Conservation (phyloP, 2,329 filamentous ascomycete genomes). For the Aspergillus ochraceoroseus region DNA sequence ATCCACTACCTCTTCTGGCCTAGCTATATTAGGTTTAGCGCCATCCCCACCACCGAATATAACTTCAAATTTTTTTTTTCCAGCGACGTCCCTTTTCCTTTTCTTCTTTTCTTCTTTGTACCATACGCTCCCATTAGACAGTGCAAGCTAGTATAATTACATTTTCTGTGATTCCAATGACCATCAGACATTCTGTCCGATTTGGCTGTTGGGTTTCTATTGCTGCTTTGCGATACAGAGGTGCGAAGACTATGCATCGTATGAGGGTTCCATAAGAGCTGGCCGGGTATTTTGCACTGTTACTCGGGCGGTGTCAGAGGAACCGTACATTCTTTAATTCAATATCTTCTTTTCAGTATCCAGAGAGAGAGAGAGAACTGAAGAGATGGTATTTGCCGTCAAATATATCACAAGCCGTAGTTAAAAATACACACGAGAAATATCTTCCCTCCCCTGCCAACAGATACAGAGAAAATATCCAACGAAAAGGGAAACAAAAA, state of each 20-base stretch:
- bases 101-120: slow-evolving; percentile 43
- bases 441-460: slow-evolving; percentile 16
- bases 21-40: slow-evolving; percentile 24
- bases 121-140: slow-evolving; percentile 76
- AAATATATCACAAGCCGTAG: slow-evolving; percentile 25
- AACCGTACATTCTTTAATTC: slow-evolving; percentile 56
- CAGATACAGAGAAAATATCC: slow-evolving; percentile 22
- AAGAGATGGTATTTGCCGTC: slow-evolving; percentile 23
- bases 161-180: slow-evolving; percentile 44
- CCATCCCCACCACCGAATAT: slow-evolving; percentile 7
- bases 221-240: slow-evolving; percentile 62
- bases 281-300: slow-evolving; percentile 61
- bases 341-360: slow-evolving; percentile 4
- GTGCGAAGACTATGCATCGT: slow-evolving; percentile 52
- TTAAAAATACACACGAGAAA: slow-evolving; percentile 35
- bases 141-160: slow-evolving; percentile 45
- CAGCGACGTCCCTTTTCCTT: slow-evolving; percentile 22
- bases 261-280: slow-evolving; percentile 65
- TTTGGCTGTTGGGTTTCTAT: slow-evolving; percentile 52
- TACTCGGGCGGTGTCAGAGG: slow-evolving; percentile 83
- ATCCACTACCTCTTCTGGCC: too few species aligned
- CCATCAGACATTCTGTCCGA: slow-evolving; percentile 65
- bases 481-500: slow-evolving; percentile 21
- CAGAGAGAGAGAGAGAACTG: slow-evolving; percentile 3
- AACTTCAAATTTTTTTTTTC: slow-evolving; percentile 18